Evolutionary conservation across 306 rosid species (phyloP).

Genomic region (Carpinus fangiana): DNA sequence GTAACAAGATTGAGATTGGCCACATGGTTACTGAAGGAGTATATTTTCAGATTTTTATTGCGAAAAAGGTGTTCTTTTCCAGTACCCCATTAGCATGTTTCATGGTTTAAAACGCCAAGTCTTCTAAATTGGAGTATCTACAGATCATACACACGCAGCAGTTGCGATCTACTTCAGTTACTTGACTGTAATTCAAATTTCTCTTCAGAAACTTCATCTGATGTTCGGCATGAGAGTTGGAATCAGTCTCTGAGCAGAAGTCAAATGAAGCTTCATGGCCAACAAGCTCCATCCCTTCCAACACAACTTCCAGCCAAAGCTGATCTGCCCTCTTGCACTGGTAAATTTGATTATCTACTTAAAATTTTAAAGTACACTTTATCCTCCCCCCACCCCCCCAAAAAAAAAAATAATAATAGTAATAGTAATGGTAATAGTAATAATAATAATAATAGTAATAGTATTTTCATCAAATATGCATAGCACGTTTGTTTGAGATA

Average conservation of each 20-base stretch:
- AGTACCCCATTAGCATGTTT: background rate
- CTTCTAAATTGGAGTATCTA: conserved; percentile 13
- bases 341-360: conserved; percentile 35
- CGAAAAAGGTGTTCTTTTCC: conserved; percentile 2
- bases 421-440: no score
- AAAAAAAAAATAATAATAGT: no score
- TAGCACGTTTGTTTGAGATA: no score
- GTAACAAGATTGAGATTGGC: background rate
- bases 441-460: no score
- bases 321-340: conserved; percentile 82
- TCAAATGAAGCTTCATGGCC: conserved; percentile 45
- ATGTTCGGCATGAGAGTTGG: conserved; percentile 62
- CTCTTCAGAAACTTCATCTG: conserved; percentile 51
- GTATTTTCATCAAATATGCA: no score
- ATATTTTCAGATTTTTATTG: background rate
- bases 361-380: background rate
- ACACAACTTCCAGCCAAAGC: conserved; percentile 88
- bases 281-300: conserved; percentile 65
- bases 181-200: conserved; percentile 21
- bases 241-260: conserved; percentile 54
- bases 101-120: background rate
- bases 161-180: conserved; percentile 21
- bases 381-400: no score
- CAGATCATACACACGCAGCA: conserved; percentile 16
- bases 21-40: background rate